Base-by-base conservation (phyloP, 108 stramenopile genomes). In the Aureococcus anophagefferens region DNA sequence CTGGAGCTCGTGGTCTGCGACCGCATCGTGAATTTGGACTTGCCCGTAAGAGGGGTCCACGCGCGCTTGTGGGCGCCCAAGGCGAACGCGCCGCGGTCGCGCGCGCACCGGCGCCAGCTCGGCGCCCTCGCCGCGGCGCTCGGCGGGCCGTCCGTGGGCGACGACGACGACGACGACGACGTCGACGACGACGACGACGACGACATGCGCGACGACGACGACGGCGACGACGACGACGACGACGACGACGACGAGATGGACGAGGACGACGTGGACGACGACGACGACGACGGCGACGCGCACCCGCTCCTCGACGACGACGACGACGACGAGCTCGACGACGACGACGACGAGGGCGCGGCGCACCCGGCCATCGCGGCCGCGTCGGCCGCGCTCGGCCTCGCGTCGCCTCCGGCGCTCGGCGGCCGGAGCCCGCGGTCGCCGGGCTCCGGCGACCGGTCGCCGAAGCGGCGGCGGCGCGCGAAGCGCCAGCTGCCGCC, bases 1-100 rank as follows among this genome's bases (percentile, higher is more conserved):
- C 63, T 72, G 16, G 71, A 72, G 37, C 30, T 72, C 21, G 32
- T 72, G 25, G 71, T 72, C 33, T 59, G 59, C 40, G 71, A 63
- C 64, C 31, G 34, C 31, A 63, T 72, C 28, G 36, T 72, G 0
- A 35, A 34, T 14, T 4, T 72, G 5, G 63, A 72, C 34, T 30
- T 72, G 35, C 32, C 33, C 4, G 31, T 72, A 18, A 59, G 71
- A 25, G 32, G 30, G 4, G 71, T 72, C 40, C 64, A 65, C n/a
- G 35, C 32, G 29, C 30, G 64, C 25, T 14, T 72, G 13, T 72
- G 71, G 71, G 25, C 25, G 9, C 64, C 71, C 13, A 16, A 13
- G 16, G 5, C 30, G 32, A 44, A 44, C 9, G 40, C 5, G 9
- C 9, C 40, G 5, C 40, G 40, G 5, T 11, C 5, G 5, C 17